These are phyloP conservation scores for Huntiella decipiens DNA, from an alignment of 2,329 filamentous ascomycete species.

Conservation along the genomic window DNA sequence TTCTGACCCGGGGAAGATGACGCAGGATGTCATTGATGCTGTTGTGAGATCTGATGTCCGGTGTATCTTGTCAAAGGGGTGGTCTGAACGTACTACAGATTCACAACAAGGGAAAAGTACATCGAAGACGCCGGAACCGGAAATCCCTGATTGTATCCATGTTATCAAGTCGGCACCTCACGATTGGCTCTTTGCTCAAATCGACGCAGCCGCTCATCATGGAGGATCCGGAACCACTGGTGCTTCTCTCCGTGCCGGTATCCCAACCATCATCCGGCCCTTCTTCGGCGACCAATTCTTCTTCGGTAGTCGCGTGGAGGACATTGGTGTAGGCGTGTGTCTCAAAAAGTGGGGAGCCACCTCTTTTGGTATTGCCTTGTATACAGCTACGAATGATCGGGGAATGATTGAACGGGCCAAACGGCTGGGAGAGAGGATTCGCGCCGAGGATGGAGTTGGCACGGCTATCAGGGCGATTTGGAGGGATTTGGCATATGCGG, in stretches of 20 bases:
- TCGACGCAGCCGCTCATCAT: slow-evolving; percentile 88
- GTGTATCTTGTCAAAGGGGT: slow-evolving; percentile 89
- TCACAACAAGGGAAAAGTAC: slow-evolving; percentile 20
- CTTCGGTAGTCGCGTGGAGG: slow-evolving; percentile 76
- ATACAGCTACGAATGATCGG: slow-evolving; percentile 78
- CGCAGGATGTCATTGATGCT: slow-evolving; percentile 79
- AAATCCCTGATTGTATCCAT: slow-evolving; percentile 62
- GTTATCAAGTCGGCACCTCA: slow-evolving; percentile 83
- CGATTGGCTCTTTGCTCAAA: slow-evolving; percentile 87
- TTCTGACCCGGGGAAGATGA: slow-evolving; percentile 71
- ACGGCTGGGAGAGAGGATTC: slow-evolving; percentile 68
- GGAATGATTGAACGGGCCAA: slow-evolving; percentile 80
- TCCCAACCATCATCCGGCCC: slow-evolving; percentile 85
- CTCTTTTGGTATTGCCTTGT: slow-evolving; percentile 67
- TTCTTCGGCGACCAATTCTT: slow-evolving; percentile 99
- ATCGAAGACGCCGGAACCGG: slow-evolving; percentile 35
- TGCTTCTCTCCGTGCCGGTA: slow-evolving; percentile 72
- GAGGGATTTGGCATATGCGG: slow-evolving; percentile 84
- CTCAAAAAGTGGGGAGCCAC: slow-evolving; percentile 80
- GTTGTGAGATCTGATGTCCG: slow-evolving; percentile 81
- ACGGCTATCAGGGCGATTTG: slow-evolving; percentile 85
- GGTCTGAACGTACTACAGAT: slow-evolving; percentile 60
- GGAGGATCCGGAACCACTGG: slow-evolving; percentile 90
- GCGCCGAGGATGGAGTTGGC: slow-evolving; percentile 79
- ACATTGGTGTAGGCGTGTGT: slow-evolving; percentile 78